A percentile compares a stretch with the other conserved stretches of the same genome.
Evolutionary conservation across 192 early-diverging fungal species (phyloP).

Genomic region (Oehlia diaphana): DNA sequence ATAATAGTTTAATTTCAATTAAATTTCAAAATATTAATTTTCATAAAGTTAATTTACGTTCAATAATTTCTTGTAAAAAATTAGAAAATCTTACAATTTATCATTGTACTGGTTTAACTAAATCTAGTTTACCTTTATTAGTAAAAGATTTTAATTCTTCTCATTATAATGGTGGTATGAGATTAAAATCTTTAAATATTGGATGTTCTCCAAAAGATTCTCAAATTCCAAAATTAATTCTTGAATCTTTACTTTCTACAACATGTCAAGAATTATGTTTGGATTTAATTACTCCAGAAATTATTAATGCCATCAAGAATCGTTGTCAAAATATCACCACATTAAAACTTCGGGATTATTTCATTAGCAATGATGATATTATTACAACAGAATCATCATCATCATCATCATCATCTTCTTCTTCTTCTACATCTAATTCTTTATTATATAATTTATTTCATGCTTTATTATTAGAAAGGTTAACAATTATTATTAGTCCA

Average conservation of each 20-base stretch:
- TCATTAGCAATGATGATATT: neutral
- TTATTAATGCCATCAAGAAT: neutral
- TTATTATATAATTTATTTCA: neutral
- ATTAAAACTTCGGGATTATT: neutral
- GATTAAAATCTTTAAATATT: neutral
- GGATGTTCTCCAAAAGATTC: neutral
- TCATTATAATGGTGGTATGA: neutral
- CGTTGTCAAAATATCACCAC: neutral
- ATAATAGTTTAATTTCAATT: neutral
- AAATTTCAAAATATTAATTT: neutral
- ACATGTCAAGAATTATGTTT: neutral
- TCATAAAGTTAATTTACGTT: neutral
- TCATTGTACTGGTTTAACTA: neutral
- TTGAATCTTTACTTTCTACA: neutral
- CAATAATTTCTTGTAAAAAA: neutral
- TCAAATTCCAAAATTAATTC: neutral
- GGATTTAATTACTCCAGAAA: neutral
- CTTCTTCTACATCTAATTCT: neutral
- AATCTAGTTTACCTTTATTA: neutral
- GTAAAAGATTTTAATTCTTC: neutral
- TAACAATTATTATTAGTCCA: neutral
- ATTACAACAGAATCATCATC: neutral
- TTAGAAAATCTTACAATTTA: neutral
- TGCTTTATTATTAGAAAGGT: neutral
- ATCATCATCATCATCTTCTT: neutral